These are phyloP conservation scores for Crataegus laevigata DNA, from an alignment of 306 rosid genomes.

Conservation along the genomic window DNA sequence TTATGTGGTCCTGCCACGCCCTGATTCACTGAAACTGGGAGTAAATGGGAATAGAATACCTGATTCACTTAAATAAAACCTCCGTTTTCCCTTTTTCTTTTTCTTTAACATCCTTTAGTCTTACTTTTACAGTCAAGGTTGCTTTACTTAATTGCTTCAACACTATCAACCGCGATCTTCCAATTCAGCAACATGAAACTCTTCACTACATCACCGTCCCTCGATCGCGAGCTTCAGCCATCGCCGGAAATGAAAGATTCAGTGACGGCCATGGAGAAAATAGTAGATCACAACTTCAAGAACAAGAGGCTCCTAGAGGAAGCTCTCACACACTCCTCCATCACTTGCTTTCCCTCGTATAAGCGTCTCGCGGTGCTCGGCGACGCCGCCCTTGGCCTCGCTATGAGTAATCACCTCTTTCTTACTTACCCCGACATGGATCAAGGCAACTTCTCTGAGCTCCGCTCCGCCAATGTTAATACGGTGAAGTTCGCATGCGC, in stretches of 20 bases:
- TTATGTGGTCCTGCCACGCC: neutral
- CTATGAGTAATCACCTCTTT: constrained; percentile 36
- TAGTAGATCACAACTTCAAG: constrained; percentile 32
- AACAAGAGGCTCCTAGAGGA: constrained; percentile 53
- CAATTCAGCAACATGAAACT: too few species aligned
- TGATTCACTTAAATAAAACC: too few species aligned
- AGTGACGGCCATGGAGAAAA: constrained; percentile 25
- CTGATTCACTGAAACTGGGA: neutral
- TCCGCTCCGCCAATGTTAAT: constrained; percentile 65
- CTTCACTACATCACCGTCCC: too few species aligned
- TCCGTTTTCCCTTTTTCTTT: too few species aligned
- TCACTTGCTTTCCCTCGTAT: constrained; percentile 17
- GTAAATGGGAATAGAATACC: too few species aligned
- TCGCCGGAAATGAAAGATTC: constrained; percentile 16
- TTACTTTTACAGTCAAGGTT: too few species aligned
- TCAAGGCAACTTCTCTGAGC: constrained; percentile 42
- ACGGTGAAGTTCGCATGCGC: constrained; percentile 77
- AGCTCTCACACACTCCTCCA: constrained; percentile 71
- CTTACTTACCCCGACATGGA: constrained; percentile 34
- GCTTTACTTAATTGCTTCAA: too few species aligned
- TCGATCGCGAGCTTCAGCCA: neutral
- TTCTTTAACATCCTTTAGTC: too few species aligned
- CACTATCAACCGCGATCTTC: too few species aligned
- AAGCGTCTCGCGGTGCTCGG: constrained; percentile 70
- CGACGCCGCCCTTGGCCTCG: constrained; percentile 49